phyloP scores from a whole-genome alignment of 495 filamentous ascomycete genomes.

The Aspergillus saccharolyticus region DNA sequence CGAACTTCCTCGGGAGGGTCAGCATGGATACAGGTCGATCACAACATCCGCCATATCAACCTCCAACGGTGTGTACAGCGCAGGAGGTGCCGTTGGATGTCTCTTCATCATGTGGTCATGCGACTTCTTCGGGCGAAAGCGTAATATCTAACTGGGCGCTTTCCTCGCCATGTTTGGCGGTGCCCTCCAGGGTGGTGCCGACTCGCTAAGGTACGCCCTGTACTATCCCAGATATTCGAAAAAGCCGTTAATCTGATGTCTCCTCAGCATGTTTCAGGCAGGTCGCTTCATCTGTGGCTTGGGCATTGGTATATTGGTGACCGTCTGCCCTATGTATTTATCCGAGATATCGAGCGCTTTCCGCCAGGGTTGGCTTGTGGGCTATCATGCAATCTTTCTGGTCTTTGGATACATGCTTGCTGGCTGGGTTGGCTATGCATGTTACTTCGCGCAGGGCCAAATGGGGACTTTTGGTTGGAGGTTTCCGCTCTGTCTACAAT shows the following conservation, averaged over 20 bases:
- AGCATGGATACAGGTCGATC: slow-evolving; percentile 40
- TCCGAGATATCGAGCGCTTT: slow-evolving; percentile 33
- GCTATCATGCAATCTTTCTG: slow-evolving; percentile 36
- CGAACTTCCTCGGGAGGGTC: slow-evolving; percentile 32
- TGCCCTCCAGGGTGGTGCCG: slow-evolving; percentile 41
- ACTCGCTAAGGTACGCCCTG: slow-evolving; percentile 29
- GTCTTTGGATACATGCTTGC: slow-evolving; percentile 42
- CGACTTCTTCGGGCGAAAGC: slow-evolving; percentile 39
- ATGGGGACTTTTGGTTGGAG: slow-evolving; percentile 40
- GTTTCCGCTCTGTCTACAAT: slow-evolving; percentile 42
- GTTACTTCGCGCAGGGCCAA: slow-evolving; percentile 32
- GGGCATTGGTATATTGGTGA: slow-evolving; percentile 44
- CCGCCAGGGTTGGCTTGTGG: slow-evolving; percentile 36
- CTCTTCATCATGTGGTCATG: slow-evolving; percentile 42
- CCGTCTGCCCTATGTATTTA: slow-evolving; percentile 44
- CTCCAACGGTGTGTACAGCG: slow-evolving; percentile 46
- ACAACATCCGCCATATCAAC: slow-evolving; percentile 45
- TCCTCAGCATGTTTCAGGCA: slow-evolving; percentile 42
- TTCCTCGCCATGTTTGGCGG: slow-evolving; percentile 40
- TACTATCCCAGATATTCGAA: not conserved
- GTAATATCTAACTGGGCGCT: slow-evolving; percentile 41
- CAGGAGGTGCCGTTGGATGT: slow-evolving; percentile 40
- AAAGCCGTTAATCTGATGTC: not conserved
- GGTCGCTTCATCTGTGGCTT: slow-evolving; percentile 44
- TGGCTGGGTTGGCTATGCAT: slow-evolving; percentile 41